phyloP scores from a whole-genome alignment of 495 filamentous ascomycete species.

The Podospora fimiseda region DNA sequence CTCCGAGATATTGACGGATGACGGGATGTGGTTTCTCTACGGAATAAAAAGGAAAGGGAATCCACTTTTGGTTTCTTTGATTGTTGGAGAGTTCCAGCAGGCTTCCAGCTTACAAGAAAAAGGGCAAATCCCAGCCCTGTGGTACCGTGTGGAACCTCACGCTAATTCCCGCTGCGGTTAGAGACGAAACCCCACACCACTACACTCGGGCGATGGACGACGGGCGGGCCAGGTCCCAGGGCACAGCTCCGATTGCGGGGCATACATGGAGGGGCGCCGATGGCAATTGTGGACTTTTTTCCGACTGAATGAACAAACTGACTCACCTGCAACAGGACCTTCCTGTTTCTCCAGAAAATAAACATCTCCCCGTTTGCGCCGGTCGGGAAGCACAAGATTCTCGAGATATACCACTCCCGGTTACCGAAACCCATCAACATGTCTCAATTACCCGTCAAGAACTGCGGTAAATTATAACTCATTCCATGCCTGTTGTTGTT shows the following conservation, averaged over 20 bases:
- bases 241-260: slow-evolving; percentile 24
- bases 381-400: not conserved
- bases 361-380: no score
- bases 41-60: not conserved
- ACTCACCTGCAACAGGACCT: not conserved
- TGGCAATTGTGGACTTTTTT: not conserved
- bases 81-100: no score
- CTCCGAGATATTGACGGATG: slow-evolving; percentile 4
- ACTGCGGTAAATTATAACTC: slow-evolving; percentile 39
- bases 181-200: not conserved
- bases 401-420: no score
- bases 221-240: no score
- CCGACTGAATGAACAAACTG: not conserved
- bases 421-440: slow-evolving; percentile 19
- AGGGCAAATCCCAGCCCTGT: slow-evolving; percentile 10
- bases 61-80: not conserved
- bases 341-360: not conserved
- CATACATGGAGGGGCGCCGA: slow-evolving; percentile 11
- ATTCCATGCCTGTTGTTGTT: not conserved
- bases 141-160: slow-evolving; percentile 2
- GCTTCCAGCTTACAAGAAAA: not conserved
- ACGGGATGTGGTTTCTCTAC: not conserved
- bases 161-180: slow-evolving; percentile 5
- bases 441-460: slow-evolving; percentile 45
- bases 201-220: no score